Evolutionary conservation across 192 early-diverging fungal species (phyloP).

Genomic region (Mortierella antarctica): DNA sequence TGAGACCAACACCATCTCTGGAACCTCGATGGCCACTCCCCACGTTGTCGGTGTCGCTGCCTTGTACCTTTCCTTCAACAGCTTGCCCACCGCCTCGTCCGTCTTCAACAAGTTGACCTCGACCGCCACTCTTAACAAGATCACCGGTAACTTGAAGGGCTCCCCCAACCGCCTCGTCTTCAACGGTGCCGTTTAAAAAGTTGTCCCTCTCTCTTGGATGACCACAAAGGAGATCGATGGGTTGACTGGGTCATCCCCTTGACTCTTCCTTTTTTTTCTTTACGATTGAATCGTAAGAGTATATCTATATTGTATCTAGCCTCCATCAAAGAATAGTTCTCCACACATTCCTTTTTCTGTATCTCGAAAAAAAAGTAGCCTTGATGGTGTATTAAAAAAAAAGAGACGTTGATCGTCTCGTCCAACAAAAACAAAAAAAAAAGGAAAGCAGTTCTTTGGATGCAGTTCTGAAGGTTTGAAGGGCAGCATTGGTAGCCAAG

Average conservation of each 20-base stretch:
- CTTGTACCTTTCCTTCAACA: constrained; percentile 49
- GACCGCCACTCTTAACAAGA: constrained; percentile 4
- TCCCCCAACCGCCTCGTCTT: constrained; percentile 39
- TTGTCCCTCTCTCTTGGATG: background rate
- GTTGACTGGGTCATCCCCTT: background rate
- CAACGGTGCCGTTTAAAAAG: constrained; percentile 32
- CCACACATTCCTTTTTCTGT: background rate
- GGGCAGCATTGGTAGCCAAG: too few species aligned
- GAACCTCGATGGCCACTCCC: constrained; percentile 68
- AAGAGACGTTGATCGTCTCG: constrained; percentile 15
- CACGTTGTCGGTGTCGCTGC: constrained; percentile 65
- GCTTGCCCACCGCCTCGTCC: constrained; percentile 1
- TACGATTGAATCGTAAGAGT: constrained; percentile 7
- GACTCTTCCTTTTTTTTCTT: background rate
- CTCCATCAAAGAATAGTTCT: background rate
- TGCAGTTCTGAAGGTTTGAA: background rate
- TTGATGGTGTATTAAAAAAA: constrained; percentile 4
- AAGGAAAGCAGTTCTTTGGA: background rate
- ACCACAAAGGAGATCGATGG: background rate
- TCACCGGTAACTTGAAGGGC: constrained; percentile 22
- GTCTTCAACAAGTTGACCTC: constrained; percentile 27
- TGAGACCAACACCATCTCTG: constrained; percentile 56
- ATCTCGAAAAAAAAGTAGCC: background rate
- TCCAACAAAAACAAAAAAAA: background rate
- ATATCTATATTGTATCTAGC: background rate